Evolutionary conservation across 169 alveolate genomes (phyloP).

Genomic region (Plasmodium gallinaceum): DNA sequence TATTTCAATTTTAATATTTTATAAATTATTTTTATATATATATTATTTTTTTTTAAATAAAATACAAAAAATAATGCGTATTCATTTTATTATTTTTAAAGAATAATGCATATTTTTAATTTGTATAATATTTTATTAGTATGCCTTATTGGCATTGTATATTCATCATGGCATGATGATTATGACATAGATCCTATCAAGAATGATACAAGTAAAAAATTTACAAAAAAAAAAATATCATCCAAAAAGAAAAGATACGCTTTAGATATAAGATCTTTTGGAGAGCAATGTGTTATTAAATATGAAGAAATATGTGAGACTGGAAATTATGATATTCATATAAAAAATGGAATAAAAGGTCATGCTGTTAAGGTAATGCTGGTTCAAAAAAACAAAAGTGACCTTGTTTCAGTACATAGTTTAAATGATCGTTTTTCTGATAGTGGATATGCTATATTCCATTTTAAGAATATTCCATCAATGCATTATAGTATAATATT

Average conservation of each 20-base stretch:
- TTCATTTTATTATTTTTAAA: neutral
- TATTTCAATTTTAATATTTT: too few relatives aligned
- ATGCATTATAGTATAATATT: slow-evolving; percentile 40
- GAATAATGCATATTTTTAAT: slow-evolving; percentile 10
- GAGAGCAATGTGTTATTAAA: slow-evolving; percentile 39
- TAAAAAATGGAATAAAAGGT: slow-evolving; percentile 53
- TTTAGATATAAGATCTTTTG: slow-evolving; percentile 39
- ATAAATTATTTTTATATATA: neutral
- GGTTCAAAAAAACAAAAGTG: slow-evolving; percentile 60
- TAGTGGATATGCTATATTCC: slow-evolving; percentile 29
- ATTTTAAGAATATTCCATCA: slow-evolving; percentile 57
- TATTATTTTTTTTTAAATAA: neutral
- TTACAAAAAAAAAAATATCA: neutral
- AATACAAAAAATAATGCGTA: neutral
- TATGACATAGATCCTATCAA: neutral
- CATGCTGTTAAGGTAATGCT: slow-evolving; percentile 28
- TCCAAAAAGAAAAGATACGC: slow-evolving; percentile 15
- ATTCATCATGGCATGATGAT: slow-evolving; percentile 12
- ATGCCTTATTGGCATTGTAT: slow-evolving; percentile 52
- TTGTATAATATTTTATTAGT: slow-evolving; percentile 12
- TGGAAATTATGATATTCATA: slow-evolving; percentile 26
- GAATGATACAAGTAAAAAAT: neutral
- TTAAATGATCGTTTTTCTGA: slow-evolving; percentile 7
- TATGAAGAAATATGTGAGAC: slow-evolving; percentile 36
- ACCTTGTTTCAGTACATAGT: slow-evolving; percentile 42